Conservation (phyloP, 768 basidiomycete genomes). For the Sutorius australiensis region DNA sequence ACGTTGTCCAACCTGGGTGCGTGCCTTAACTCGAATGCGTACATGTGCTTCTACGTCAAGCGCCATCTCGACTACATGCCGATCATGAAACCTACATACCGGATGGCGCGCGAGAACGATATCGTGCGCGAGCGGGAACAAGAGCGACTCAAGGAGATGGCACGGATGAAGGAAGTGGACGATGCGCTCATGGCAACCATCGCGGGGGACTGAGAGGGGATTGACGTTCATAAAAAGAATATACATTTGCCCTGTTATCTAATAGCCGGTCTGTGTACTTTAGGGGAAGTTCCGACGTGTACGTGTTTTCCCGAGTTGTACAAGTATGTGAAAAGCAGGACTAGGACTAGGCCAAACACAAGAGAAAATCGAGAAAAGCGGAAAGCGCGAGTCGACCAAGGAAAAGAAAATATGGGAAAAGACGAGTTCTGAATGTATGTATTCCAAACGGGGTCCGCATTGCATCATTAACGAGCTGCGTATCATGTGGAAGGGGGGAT, state of each 20-base stretch:
- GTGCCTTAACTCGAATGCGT: constrained; percentile 71
- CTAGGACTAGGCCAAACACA: background rate
- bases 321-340: background rate
- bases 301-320: constrained; percentile 6
- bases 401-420: background rate
- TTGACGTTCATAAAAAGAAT: background rate
- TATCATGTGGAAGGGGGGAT: background rate
- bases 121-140: constrained; percentile 57
- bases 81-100: constrained; percentile 62
- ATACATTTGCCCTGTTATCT: constrained; percentile 15
- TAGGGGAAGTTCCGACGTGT: background rate
- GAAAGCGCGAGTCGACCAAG: constrained; percentile 14
- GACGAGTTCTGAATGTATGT: constrained; percentile 10
- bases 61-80: constrained; percentile 83
- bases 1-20: constrained; percentile 63
- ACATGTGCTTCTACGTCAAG: constrained; percentile 97
- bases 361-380: background rate
- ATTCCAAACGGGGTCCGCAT: constrained; percentile 11
- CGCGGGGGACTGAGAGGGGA: constrained; percentile 17
- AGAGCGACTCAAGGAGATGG: constrained; percentile 50
- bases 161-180: constrained; percentile 57
- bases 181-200: constrained; percentile 57
- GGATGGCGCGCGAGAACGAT: constrained; percentile 61
- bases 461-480: constrained; percentile 12
- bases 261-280: background rate